These are phyloP conservation scores for Diplocarpon mali DNA, from an alignment of 2,329 filamentous ascomycete genomes.

Conservation along the genomic window DNA sequence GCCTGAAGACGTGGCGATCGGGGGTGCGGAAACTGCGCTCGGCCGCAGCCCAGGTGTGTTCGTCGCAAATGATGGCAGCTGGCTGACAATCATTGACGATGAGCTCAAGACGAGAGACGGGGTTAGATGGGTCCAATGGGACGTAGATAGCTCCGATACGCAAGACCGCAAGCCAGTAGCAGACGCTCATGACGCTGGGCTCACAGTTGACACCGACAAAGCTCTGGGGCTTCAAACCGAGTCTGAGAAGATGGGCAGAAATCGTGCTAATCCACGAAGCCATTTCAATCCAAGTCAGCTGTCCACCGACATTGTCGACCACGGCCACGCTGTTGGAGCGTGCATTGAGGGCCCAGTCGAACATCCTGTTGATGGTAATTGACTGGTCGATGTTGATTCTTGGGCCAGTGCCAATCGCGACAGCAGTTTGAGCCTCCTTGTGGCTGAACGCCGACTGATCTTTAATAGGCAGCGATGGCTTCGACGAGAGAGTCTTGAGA, in stretches of 20 bases:
- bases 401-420: conserved; percentile 6
- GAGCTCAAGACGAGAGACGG: conserved; percentile 18
- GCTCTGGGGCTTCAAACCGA: conserved; percentile 1
- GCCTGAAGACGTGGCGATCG: background rate
- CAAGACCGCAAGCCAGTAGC: conserved; percentile 27
- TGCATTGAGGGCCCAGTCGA: conserved; percentile 9
- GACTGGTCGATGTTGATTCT: conserved; percentile 6
- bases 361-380: conserved; percentile 9
- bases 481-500: conserved; percentile 9
- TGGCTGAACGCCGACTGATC: conserved; percentile 5
- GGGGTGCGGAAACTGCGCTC: conserved; percentile 10
- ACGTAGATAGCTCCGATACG: conserved; percentile 27
- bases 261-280: conserved; percentile 28
- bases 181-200: conserved; percentile 20
- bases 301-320: conserved; percentile 6
- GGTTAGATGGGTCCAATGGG: conserved; percentile 26
- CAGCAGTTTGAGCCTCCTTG: conserved; percentile 5
- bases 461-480: conserved; percentile 8
- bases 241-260: conserved; percentile 14
- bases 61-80: conserved; percentile 23
- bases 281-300: conserved; percentile 30
- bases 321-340: conserved; percentile 5
- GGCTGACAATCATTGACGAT: conserved; percentile 26
- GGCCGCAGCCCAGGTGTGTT: conserved; percentile 1
- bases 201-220: conserved; percentile 9